Evolutionary conservation across 2,329 filamentous ascomycete genomes (phyloP), one percentile per base, ranked within the genome.

Genomic region (Tothia fuscella): DNA sequence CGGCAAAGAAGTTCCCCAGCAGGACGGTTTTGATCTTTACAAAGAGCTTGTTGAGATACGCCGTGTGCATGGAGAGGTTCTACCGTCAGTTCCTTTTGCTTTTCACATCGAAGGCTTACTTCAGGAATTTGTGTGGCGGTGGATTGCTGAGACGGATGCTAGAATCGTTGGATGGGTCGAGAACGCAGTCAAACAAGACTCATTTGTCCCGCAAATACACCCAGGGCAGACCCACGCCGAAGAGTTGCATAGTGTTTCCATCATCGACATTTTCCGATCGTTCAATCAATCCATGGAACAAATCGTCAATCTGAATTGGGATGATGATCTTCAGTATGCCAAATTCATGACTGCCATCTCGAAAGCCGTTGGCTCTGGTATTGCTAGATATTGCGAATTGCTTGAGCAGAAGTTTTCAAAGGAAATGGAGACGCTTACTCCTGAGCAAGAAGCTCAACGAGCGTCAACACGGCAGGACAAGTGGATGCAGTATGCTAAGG

Each of bases 301-400:
- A 53, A 77, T 98, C 42, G 78, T 84, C 41, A 71, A 85, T 50
- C 71, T 98, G 9, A 78, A 88, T 46, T 98, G 91, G 91, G 82
- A 87, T 49, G 86, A 96, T 56, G 85, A 94, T 53, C 70, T 93
- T 28, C 88, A 94, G 50, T 84, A 94, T 56, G 89, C 91, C 29
- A 86, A 88, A 47, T 98, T 98, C 62, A 96, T 96, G 88, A 98
- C 91, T 13, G 78, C 86, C 2, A 67, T 95, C 13, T 80, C 88
- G 12, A 93, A 87, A 53, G 80, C 82, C 0, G 85, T 96, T 46
- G 81, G 88, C 2, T 71, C 75, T 35, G 88, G 86, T 14, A 75
- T 98, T 36, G 80, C 83, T 10, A 77, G 78, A 50, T 98, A 98
- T 58, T 98, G 91, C 57, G 91, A 98, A 56, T 67, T 89, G 34